These are phyloP conservation scores for Gloeopeniophorella convolvens DNA, from an alignment of 768 basidiomycete genomes.

Conservation along the genomic window DNA sequence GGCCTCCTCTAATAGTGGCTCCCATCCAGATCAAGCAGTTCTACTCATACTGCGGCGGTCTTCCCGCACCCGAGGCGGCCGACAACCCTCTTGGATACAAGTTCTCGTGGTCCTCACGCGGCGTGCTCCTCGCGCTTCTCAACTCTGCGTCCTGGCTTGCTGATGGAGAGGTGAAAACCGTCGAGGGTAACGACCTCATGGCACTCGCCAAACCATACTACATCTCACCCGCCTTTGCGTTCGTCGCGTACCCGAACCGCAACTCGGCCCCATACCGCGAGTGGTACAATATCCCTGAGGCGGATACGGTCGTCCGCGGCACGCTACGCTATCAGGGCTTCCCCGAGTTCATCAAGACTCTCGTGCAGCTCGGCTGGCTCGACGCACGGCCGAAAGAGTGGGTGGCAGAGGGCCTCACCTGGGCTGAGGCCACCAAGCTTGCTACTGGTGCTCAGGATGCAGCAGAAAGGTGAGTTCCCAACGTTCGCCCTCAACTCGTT, in stretches of 20 bases:
- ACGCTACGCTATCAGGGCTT: conserved; percentile 95
- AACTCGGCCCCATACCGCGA: conserved; percentile 88
- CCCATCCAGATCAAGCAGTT: conserved; percentile 71
- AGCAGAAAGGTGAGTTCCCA: conserved; percentile 52
- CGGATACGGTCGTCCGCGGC: conserved; percentile 86
- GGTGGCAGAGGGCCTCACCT: conserved; percentile 68
- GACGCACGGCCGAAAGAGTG: conserved; percentile 70
- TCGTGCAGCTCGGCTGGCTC: conserved; percentile 86
- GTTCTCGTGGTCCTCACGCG: conserved; percentile 97
- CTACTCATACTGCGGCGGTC: conserved; percentile 92
- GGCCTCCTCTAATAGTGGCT: conserved; percentile 1
- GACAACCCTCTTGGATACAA: conserved; percentile 98
- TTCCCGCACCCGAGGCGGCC: conserved; percentile 85
- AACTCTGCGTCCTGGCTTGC: conserved; percentile 82
- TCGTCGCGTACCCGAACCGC: conserved; percentile 96
- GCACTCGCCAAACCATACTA: conserved; percentile 85
- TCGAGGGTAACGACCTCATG: conserved; percentile 86
- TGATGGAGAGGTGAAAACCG: conserved; percentile 53
- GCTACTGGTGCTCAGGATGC: conserved; percentile 61
- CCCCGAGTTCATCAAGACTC: conserved; percentile 86
- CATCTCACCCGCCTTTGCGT: conserved; percentile 92
- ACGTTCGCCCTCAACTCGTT: not conserved
- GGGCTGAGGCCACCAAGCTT: conserved; percentile 78
- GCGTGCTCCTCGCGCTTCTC: conserved; percentile 89
- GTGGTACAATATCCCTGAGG: conserved; percentile 90